Evolutionary conservation across 148 eudicot genomes (phyloP), one percentile per base, ranked within the genome.

Genomic region (Heliamphora exappendiculata): DNA sequence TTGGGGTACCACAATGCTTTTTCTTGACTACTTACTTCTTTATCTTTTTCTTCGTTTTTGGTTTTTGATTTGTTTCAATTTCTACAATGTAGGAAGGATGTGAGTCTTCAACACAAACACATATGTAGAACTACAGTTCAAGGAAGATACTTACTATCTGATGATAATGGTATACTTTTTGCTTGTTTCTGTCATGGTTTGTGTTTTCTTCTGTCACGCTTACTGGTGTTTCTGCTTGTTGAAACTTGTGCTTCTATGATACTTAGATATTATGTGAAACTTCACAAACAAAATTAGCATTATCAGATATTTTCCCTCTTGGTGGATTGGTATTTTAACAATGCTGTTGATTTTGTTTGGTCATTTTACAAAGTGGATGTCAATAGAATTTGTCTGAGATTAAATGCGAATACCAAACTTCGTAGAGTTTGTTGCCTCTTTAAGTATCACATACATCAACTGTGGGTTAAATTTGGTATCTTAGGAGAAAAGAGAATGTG

Each of bases 131-230:
- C 87, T 65, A 93, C 97, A 9, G 97, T 89, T 78, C 97, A 92
- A 84, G 99, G 99, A 74, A 88, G 99, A 86, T 95, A 87, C 84
- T 82, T 90, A 53, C 76, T 95, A 71, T 82, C 96, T 49, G 99
- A 95, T 81, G 91, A 95, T 84, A 85, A 84, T 72, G 98, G 98
- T 89, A 78, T 50, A 68, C 64, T 19, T 63, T 59, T 84, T 73
- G n/a, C 75, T 68, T 31, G 57, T 22, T 22, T 22, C 69, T 17
- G 10, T 29, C 19, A 12, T 79, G 50, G 22, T 73, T 34, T 79
- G 28, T 42, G 70, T 26, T 74, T 34, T n/a, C 24, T 54, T 55
- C 2, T 59, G 19, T 54, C 60, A 24, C 76, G 17, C 22, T 57
- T 72, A 0, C 51, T 8, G n/a, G 8, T 75, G 45, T 59, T 62